Base-by-base conservation (phyloP, 2,329 filamentous ascomycete species). In the Nemania diffusa region DNA sequence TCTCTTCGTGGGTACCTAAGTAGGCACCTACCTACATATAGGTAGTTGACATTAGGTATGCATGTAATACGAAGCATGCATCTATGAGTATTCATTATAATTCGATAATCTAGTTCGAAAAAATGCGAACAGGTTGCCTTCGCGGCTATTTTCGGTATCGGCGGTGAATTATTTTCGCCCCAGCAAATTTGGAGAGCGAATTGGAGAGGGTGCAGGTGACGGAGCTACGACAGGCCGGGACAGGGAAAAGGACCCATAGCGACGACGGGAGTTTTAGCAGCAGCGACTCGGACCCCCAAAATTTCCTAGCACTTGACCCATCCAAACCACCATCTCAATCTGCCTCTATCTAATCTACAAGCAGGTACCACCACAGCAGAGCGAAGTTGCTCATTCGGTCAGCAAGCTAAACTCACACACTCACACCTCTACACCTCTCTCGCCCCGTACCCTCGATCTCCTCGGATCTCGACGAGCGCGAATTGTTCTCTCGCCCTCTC, bases 231-330 rank as follows among this genome's bases (percentile, higher is more conserved):
- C 42, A 46, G 24, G 37, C 56, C 62, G 57, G 62, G 62, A 64
- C 20, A 55, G 17, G 24, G n/a, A n/a, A 32, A 48, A 27, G 26
- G 29, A 48, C 61, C 60, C 50, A 61, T 62, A 51, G 3, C 15
- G n/a, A 17, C 5, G 27, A 42, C 57, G 52, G 62, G 56, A 37
- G 46, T 62, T 68, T 68, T 62, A 56, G 32, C 15, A 51, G 48
- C 62, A 65, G 62, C 59, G 27, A 60, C 50, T 61, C 65, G 65
- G 65, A 68, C 22, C 68, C 65, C 62, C 65, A 68, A 68, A 70
- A 68, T 70, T 70, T 65, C 59, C 60, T 40, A 48, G 37, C 59
- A 48, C 22, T 29, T 20, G 15, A 24, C 26, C 22, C 29, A 57
- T 52, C 52, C 32, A 51, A 46, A 51, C 29, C 37, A 46, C 27